A percentile compares a stretch with the other conserved stretches of the same genome.
phyloP scores from a whole-genome alignment of 2,329 filamentous ascomycete genomes.

The Colletotrichum zoysiae region DNA sequence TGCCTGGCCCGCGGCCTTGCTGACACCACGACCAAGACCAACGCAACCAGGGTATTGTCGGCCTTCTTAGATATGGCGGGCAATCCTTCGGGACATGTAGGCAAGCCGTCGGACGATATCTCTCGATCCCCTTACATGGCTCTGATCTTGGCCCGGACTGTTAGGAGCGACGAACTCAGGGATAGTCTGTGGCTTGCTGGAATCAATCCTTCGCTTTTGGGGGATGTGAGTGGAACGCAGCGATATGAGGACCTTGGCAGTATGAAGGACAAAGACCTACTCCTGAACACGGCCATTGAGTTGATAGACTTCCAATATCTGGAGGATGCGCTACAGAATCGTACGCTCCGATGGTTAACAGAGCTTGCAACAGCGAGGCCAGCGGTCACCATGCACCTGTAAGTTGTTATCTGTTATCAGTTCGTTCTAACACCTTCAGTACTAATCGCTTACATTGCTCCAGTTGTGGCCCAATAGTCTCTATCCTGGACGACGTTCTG shows the following conservation, averaged over 20 bases:
- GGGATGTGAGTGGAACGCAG: constrained; percentile 55
- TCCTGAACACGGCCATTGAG: constrained; percentile 73
- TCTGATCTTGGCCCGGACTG: constrained; percentile 69
- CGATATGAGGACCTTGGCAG: constrained; percentile 57
- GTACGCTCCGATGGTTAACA: constrained; percentile 71
- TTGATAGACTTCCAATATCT: constrained; percentile 75
- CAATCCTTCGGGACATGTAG: constrained; percentile 45
- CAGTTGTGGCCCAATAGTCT: constrained; percentile 68
- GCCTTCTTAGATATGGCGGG: constrained; percentile 70
- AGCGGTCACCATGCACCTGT: constrained; percentile 70
- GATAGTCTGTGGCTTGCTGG: constrained; percentile 73
- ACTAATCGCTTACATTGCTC: constrained; percentile 42
- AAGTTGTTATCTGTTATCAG: constrained; percentile 48
- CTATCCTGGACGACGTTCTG: constrained; percentile 71
- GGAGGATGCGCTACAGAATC: constrained; percentile 72
- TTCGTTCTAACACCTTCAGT: background rate
- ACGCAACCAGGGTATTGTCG: constrained; percentile 70
- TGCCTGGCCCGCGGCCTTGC: constrained; percentile 74
- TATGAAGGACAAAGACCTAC: constrained; percentile 71
- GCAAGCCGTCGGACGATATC: constrained; percentile 44
- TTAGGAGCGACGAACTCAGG: constrained; percentile 69
- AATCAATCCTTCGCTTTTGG: constrained; percentile 60
- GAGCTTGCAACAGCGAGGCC: constrained; percentile 67
- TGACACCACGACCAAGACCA: constrained; percentile 70
- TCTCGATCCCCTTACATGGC: constrained; percentile 68